Conservation (phyloP, 78 protist species). For the Dictyostelium intermedium region DNA sequence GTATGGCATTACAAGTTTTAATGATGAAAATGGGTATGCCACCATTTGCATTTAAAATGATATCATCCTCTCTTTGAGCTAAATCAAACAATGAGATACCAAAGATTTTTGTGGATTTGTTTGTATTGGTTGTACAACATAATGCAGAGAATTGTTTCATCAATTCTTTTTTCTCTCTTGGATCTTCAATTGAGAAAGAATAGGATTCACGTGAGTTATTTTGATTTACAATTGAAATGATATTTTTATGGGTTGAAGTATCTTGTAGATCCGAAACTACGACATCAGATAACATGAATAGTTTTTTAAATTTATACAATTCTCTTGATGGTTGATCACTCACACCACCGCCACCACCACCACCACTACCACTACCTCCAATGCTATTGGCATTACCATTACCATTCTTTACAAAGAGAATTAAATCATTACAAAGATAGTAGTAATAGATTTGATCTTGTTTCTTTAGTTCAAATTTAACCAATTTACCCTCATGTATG, state of each 20-base stretch:
- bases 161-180: conserved; percentile 28
- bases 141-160: conserved; percentile 45
- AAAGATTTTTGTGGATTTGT: conserved; percentile 50
- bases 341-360: background rate
- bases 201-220: conserved; percentile 11
- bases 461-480: conserved; percentile 60
- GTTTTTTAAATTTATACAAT: conserved; percentile 35
- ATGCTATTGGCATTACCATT: background rate
- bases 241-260: conserved; percentile 21
- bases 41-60: background rate
- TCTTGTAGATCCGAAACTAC: conserved; percentile 60
- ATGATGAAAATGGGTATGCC: conserved; percentile 47
- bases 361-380: background rate
- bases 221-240: conserved; percentile 37
- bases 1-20: conserved; percentile 17
- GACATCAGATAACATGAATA: conserved; percentile 29
- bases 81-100: conserved; percentile 34
- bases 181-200: conserved; percentile 48
- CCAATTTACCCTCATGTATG: conserved; percentile 64
- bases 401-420: conserved; percentile 50
- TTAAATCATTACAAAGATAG: conserved; percentile 62
- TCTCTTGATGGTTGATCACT: background rate
- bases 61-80: conserved; percentile 31
- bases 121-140: conserved; percentile 39
- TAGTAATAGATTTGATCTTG: conserved; percentile 66